phyloP scores from a whole-genome alignment of 805 yeast species.

The Lachancea dasiensis region DNA sequence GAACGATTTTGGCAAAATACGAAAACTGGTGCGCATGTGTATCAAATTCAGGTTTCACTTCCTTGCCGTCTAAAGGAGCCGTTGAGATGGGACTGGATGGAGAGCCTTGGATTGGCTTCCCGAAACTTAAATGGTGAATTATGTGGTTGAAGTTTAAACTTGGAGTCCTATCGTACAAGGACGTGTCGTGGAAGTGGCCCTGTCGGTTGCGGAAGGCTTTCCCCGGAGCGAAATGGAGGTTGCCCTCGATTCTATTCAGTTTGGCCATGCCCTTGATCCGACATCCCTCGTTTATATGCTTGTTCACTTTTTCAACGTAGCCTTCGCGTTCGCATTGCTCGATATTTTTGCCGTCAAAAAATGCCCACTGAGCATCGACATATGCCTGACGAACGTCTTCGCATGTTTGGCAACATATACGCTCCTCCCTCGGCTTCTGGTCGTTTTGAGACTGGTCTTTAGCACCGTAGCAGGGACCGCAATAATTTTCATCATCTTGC shows the following conservation, averaged over 20 bases:
- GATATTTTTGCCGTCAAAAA: conserved; percentile 79
- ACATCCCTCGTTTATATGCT: conserved; percentile 77
- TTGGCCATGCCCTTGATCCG: conserved; percentile 72
- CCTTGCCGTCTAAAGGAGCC: conserved; percentile 56
- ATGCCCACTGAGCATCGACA: conserved; percentile 74
- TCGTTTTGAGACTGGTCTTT: conserved; percentile 48
- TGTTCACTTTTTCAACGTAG: conserved; percentile 57
- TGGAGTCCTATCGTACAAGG: conserved; percentile 55
- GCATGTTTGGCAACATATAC: conserved; percentile 79
- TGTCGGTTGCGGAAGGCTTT: conserved; percentile 52
- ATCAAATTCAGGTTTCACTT: conserved; percentile 30
- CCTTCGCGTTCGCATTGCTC: conserved; percentile 91
- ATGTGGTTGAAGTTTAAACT: conserved; percentile 71
- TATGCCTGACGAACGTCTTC: conserved; percentile 76
- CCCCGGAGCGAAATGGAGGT: conserved; percentile 95
- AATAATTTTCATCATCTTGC: conserved; percentile 41
- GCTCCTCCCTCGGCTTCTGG: conserved; percentile 34
- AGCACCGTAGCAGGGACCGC: conserved; percentile 93
- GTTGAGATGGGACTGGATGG: conserved; percentile 34
- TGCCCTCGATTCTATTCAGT: conserved; percentile 83
- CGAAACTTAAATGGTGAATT: conserved; percentile 80
- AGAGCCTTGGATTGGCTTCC: conserved; percentile 39
- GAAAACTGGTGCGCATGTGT: conserved; percentile 59
- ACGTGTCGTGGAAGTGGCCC: conserved; percentile 78
- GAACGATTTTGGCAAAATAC: conserved; percentile 84